Conservation (phyloP, 2,329 filamentous ascomycete species). For the Nakataea oryzae region DNA sequence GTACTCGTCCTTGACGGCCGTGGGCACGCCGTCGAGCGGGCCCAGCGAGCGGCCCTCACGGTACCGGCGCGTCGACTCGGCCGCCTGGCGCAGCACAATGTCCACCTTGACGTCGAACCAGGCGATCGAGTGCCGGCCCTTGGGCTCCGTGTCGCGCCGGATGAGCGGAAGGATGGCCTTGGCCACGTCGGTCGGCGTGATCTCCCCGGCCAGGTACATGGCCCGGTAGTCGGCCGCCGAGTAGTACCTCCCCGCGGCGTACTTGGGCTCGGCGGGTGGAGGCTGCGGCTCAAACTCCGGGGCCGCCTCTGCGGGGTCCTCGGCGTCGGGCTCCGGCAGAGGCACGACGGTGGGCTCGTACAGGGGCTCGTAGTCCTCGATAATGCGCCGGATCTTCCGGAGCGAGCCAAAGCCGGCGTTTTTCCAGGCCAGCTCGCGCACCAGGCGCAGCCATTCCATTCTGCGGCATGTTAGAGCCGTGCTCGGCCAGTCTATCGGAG, state of each 20-base stretch:
- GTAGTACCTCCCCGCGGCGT: conserved; percentile 25
- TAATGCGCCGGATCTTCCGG: conserved; percentile 35
- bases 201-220: conserved; percentile 30
- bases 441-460: conserved; percentile 41
- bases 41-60: conserved; percentile 47
- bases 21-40: conserved; percentile 61
- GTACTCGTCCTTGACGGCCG: conserved; percentile 68
- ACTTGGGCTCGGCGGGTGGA: conserved; percentile 18
- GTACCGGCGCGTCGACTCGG: conserved; percentile 33
- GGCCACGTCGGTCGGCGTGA: conserved; percentile 35
- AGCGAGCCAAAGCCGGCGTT: conserved; percentile 54
- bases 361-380: conserved; percentile 39
- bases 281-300: conserved; percentile 28
- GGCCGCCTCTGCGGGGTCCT: conserved; percentile 2
- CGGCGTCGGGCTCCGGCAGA: conserved; percentile 30
- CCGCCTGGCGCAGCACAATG: conserved; percentile 28
- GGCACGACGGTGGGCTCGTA: conserved; percentile 37
- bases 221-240: conserved; percentile 33
- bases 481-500: too few species aligned
- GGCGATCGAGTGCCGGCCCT: conserved; percentile 28
- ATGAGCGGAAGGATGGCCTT: conserved; percentile 34
- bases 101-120: conserved; percentile 33
- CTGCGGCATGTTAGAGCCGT: too few species aligned
- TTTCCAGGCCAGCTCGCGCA: conserved; percentile 47
- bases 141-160: conserved; percentile 23